A percentile compares a stretch with the other conserved stretches of the same genome.
Evolutionary conservation across 2,329 filamentous ascomycete genomes (phyloP).

Genomic region (Scytalidium lignicola): DNA sequence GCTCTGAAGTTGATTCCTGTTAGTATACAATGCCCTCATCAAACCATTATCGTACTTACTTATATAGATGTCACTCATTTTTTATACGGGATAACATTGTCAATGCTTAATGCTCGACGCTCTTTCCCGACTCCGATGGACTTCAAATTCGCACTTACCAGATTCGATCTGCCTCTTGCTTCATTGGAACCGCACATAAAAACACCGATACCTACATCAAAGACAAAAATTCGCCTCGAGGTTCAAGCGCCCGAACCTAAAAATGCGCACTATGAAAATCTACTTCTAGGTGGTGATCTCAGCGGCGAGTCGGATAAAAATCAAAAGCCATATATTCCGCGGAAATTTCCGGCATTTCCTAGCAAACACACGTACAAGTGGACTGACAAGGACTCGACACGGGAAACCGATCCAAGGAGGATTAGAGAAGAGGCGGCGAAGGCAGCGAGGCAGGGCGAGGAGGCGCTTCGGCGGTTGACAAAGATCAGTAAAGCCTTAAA

Average conservation of each 20-base stretch:
- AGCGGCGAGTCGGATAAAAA: constrained; percentile 55
- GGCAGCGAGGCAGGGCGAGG: constrained; percentile 57
- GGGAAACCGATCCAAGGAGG: constrained; percentile 49
- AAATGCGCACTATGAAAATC: constrained; percentile 35
- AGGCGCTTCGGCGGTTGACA: constrained; percentile 53
- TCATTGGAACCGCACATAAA: constrained; percentile 52
- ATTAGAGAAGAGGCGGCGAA: constrained; percentile 55
- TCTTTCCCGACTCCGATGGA: constrained; percentile 50
- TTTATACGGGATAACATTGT: constrained; percentile 23
- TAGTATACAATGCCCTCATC: constrained; percentile 23
- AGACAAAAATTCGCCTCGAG: constrained; percentile 28
- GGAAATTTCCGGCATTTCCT: constrained; percentile 55
- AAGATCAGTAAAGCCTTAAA: constrained; percentile 59
- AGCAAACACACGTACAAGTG: constrained; percentile 60
- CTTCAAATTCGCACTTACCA: constrained; percentile 48
- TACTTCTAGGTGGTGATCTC: constrained; percentile 43
- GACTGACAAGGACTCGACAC: constrained; percentile 42
- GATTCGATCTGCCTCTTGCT: constrained; percentile 46
- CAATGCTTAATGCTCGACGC: constrained; percentile 33
- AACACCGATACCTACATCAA: constrained; percentile 40
- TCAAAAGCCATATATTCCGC: constrained; percentile 50
- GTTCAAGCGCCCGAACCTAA: constrained; percentile 31
- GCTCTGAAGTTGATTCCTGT: constrained; percentile 53
- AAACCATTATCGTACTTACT: constrained; percentile 7
- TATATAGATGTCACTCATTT: constrained; percentile 24